Evolutionary conservation across 73 alveolate species (phyloP).

Genomic region (Urostyla sp.): DNA sequence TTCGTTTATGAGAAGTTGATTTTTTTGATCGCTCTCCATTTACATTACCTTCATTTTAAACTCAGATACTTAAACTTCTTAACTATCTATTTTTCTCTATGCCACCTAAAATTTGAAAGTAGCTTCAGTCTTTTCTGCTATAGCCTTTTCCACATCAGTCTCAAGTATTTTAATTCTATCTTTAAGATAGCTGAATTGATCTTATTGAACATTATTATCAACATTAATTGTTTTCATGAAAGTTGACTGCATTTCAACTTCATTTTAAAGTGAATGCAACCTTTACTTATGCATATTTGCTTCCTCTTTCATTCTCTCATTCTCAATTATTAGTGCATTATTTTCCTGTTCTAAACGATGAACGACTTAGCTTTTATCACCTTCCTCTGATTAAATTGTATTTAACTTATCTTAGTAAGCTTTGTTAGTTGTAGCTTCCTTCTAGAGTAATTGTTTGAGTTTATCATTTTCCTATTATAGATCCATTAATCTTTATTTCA

Average conservation of each 20-base stretch:
- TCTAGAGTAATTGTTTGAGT: constrained; percentile 21
- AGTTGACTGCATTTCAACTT: neutral
- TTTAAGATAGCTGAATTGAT: constrained; percentile 7
- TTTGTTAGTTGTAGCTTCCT: constrained; percentile 7
- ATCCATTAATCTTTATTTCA: neutral
- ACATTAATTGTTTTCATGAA: neutral
- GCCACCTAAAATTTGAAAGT: constrained; percentile 51
- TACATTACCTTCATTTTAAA: constrained; percentile 23
- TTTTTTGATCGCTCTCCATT: constrained; percentile 21
- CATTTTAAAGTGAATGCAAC: neutral
- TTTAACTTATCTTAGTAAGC: constrained; percentile 54
- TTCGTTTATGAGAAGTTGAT: constrained; percentile 1
- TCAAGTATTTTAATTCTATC: constrained; percentile 44
- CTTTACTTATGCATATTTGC: constrained; percentile 23
- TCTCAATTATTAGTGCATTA: neutral
- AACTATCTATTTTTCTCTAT: neutral
- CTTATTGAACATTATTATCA: neutral
- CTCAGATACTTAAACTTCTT: constrained; percentile 48
- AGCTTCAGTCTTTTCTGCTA: constrained; percentile 50
- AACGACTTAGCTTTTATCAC: neutral
- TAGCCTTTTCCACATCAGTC: neutral
- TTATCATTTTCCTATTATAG: constrained; percentile 14
- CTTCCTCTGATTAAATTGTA: neutral
- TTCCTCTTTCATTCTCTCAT: constrained; percentile 31
- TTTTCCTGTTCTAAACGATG: constrained; percentile 7